These are phyloP conservation scores for Chrysoporthe austroafricana DNA, from an alignment of 2,329 filamentous ascomycete species.

Conservation along the genomic window DNA sequence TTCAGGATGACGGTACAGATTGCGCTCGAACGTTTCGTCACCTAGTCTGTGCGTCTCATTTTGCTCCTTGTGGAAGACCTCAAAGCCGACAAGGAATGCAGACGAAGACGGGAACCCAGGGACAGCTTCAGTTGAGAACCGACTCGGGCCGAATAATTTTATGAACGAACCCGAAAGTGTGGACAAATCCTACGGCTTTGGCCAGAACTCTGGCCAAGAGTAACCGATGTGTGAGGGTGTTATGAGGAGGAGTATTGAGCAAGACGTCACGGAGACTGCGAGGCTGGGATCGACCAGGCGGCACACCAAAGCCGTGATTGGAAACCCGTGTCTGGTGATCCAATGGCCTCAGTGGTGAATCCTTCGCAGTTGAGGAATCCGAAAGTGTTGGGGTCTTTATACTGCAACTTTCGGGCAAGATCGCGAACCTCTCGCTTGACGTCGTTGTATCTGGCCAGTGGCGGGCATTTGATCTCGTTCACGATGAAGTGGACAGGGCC, in stretches of 20 bases:
- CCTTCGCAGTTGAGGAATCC: slow-evolving; percentile 16
- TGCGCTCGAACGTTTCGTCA: neutral
- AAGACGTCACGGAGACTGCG: slow-evolving; percentile 8
- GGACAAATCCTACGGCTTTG: slow-evolving; percentile 8
- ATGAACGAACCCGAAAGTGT: slow-evolving; percentile 12
- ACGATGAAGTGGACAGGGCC: neutral
- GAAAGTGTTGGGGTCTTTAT: neutral
- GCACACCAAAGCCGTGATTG: neutral
- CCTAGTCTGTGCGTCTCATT: neutral
- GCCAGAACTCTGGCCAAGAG: slow-evolving; percentile 9
- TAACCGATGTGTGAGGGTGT: neutral
- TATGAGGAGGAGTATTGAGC: neutral
- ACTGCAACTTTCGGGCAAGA: slow-evolving; percentile 14
- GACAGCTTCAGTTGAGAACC: neutral
- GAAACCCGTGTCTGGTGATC: neutral
- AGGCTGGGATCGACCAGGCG: neutral
- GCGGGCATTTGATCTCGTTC: neutral
- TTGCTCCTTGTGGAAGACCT: neutral
- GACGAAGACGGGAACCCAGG: neutral
- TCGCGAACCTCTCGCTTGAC: slow-evolving; percentile 6
- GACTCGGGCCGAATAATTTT: slow-evolving; percentile 15
- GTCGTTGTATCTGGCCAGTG: neutral
- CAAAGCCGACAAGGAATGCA: neutral
- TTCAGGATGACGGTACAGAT: neutral
- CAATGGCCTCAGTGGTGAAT: neutral